Percentiles rank a stretch among this genome's conserved stretches.
phyloP scores from a whole-genome alignment of 1,139 yeast species.

The Candida neerlandica region DNA sequence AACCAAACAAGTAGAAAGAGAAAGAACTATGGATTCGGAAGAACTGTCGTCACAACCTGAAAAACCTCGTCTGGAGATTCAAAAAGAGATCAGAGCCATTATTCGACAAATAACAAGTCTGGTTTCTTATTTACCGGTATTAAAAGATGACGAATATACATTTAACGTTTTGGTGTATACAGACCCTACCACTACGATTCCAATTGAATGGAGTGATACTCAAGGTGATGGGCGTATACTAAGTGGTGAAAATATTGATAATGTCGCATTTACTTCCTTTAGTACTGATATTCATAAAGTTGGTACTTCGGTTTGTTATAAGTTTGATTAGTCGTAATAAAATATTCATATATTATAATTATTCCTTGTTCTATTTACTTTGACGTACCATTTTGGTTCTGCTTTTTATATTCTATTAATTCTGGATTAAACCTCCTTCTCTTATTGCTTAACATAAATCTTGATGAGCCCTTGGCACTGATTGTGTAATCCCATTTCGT shows the following conservation, averaged over 20 bases:
- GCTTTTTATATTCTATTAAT: constrained; percentile 11
- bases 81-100: constrained; percentile 78
- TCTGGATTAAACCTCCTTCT: constrained; percentile 45
- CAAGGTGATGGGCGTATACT: constrained; percentile 58
- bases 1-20: constrained; percentile 25
- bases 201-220: constrained; percentile 86
- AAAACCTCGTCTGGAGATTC: constrained; percentile 55
- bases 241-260: constrained; percentile 56
- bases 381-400: not conserved
- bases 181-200: constrained; percentile 62
- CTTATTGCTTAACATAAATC: constrained; percentile 58
- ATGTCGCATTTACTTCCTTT: constrained; percentile 71
- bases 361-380: not conserved
- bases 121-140: constrained; percentile 79
- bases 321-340: constrained; percentile 15
- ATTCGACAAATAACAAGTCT: constrained; percentile 90
- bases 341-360: not conserved
- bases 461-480: constrained; percentile 49
- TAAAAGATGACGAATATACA: constrained; percentile 68
- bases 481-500: constrained; percentile 50
- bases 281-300: constrained; percentile 71
- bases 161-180: constrained; percentile 89
- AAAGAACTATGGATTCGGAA: constrained; percentile 5
- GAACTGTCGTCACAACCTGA: too few relatives aligned
- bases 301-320: constrained; percentile 78